These are phyloP conservation scores for Schizonepeta tenuifolia DNA, from an alignment of 257 asterid species.

Conservation along the genomic window DNA sequence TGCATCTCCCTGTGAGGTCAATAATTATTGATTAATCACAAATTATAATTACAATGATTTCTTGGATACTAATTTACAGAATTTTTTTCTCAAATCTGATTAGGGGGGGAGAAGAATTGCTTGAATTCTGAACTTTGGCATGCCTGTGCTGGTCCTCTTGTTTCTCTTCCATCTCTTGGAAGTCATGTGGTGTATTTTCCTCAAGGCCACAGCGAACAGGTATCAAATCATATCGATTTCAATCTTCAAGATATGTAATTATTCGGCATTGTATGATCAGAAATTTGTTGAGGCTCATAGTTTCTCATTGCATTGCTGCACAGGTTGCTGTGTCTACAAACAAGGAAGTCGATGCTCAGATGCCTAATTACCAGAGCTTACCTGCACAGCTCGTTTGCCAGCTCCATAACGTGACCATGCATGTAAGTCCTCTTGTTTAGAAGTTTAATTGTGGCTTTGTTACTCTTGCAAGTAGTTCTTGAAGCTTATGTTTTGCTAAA, in stretches of 20 bases:
- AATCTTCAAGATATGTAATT: conserved; percentile 15
- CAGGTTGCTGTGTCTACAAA: conserved; percentile 80
- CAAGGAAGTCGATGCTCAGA: conserved; percentile 70
- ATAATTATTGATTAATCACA: not conserved
- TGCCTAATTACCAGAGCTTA: conserved; percentile 68
- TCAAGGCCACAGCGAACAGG: conserved; percentile 89
- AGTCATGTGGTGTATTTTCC: conserved; percentile 86
- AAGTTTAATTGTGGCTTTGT: conserved; percentile 12
- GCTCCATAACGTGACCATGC: conserved; percentile 79
- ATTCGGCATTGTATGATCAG: not conserved
- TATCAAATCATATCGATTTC: conserved; percentile 22
- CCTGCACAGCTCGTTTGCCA: conserved; percentile 77
- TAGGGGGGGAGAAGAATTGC: conserved; percentile 59
- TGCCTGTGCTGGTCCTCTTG: conserved; percentile 96
- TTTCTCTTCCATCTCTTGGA: conserved; percentile 78
- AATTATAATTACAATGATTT: not conserved
- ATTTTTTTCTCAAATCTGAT: conserved; percentile 28
- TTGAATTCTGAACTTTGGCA: conserved; percentile 88
- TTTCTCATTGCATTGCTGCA: conserved; percentile 15
- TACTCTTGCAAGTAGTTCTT: conserved; percentile 1
- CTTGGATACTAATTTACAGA: not conserved
- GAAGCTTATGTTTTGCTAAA: conserved; percentile 33
- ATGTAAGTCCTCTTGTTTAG: conserved; percentile 42
- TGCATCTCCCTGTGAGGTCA: not conserved
- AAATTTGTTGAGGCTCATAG: conserved; percentile 1